A percentile compares a stretch with the other conserved stretches of the same genome.
Evolutionary conservation across 164 flowering plant genomes (phyloP).

Genomic region (Stephania japonica): DNA sequence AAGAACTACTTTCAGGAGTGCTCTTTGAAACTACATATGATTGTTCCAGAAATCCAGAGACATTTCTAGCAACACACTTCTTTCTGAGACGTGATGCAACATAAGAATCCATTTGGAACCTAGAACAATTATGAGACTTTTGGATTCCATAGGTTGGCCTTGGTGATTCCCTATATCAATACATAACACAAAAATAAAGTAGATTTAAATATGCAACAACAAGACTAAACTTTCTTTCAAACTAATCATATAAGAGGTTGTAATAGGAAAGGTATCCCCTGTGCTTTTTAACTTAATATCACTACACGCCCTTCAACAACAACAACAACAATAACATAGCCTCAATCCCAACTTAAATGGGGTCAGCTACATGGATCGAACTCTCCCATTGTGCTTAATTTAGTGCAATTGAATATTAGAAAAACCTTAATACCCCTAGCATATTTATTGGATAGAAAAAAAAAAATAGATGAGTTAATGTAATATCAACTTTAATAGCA

Average conservation of each 20-base stretch:
- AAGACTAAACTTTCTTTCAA: background rate
- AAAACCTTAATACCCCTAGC: background rate
- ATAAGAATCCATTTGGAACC: conserved; percentile 31
- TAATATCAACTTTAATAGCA: no score
- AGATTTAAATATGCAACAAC: no score
- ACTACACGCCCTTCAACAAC: background rate
- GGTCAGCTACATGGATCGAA: no score
- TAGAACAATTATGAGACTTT: conserved; percentile 21
- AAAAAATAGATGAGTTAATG: background rate
- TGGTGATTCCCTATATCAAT: conserved; percentile 32
- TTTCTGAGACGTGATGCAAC: conserved; percentile 23
- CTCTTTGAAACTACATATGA: conserved; percentile 26
- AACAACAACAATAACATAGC: no score
- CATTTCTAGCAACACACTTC: conserved; percentile 23
- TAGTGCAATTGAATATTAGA: no score
- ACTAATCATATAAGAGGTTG: background rate
- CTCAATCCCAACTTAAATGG: no score
- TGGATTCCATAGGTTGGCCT: conserved; percentile 28
- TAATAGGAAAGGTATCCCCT: background rate
- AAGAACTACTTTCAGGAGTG: conserved; percentile 22
- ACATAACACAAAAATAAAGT: background rate
- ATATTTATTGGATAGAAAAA: background rate
- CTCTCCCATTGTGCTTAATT: no score
- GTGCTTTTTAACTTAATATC: background rate
- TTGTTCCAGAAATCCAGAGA: conserved; percentile 33